Base-by-base conservation (phyloP, 495 filamentous ascomycete species). In the Cryomyces minteri region DNA sequence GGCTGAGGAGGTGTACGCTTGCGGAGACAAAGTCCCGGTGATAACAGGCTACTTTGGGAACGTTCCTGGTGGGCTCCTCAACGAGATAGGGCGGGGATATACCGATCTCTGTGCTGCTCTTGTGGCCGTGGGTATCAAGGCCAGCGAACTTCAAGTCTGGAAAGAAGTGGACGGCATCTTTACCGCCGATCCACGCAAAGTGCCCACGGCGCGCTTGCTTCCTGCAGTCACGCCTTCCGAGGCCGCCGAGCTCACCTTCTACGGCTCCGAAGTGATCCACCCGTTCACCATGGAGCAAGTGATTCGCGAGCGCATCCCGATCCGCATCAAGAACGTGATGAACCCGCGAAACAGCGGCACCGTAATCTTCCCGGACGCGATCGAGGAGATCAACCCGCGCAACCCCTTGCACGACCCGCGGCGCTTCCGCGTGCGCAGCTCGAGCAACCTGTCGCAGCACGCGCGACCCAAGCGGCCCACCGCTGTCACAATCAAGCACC, bases 281-380 rank as follows among this genome's bases (percentile, higher is more conserved):
- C 90, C 90, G 42, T 80, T 94, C 56, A 98, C 90, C 44, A 96
- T 98, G 84, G 87, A 98, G 63, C 90, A 95, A 59, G 90, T 90
- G 43, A 94, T 96, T 60, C 82, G 78, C 43, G 87, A 88, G 4
- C 72, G 73, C 44, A 96, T 96, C 59, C 84, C 81, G 6, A 92
- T 95, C 53, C 83, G 90, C 47, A 96, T 96, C 62, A 95, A 96
- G 67, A 96, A 98, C 59, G 90, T 96, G 57, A 88, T 92, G 67
- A 94, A 95, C 54, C 86, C 92, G 0, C 74, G 77, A 37, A 82
- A 84, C 44, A 72, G 75, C 46, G 90, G 90, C 41, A 99, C 90
- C 30, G 69, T 93, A 44, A 87, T 99, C 51, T 79, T 84, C 53
- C 62, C 62, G 1, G 59, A 62, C 34, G 43, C 67, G 1, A 52